A percentile compares a stretch with the other conserved stretches of the same genome.
Evolutionary conservation across 805 yeast genomes (phyloP).

Genomic region (Helenozyma baotianmanensis): DNA sequence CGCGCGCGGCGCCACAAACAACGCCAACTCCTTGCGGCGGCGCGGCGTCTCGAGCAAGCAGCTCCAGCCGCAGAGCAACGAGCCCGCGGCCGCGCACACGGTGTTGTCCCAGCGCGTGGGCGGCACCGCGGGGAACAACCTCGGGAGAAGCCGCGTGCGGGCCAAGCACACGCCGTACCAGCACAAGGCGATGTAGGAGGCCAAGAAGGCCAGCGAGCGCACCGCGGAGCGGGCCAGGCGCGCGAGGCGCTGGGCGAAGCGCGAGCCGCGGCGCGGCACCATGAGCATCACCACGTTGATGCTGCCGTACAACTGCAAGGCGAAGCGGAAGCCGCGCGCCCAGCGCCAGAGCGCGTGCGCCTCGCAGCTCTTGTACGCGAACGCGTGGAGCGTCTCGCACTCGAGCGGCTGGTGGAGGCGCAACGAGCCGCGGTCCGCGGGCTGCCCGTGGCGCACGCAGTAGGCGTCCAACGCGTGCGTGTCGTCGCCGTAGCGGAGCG

Average conservation of each 20-base stretch:
- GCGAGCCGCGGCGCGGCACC: slow-evolving; percentile 16
- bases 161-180: slow-evolving; percentile 48
- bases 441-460: slow-evolving; percentile 30
- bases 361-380: slow-evolving; percentile 37
- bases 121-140: slow-evolving; percentile 32
- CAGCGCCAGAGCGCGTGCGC: slow-evolving; percentile 44
- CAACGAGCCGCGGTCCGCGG: slow-evolving; percentile 28
- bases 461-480: slow-evolving; percentile 27
- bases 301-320: slow-evolving; percentile 39
- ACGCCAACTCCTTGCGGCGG: slow-evolving; percentile 44
- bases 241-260: slow-evolving; percentile 13
- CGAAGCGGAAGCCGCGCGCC: slow-evolving; percentile 36
- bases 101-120: slow-evolving; percentile 34
- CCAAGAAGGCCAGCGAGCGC: slow-evolving; percentile 42
- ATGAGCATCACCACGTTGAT: slow-evolving; percentile 29
- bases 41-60: slow-evolving; percentile 34
- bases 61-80: slow-evolving; percentile 39
- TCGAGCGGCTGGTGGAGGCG: slow-evolving; percentile 27
- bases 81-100: slow-evolving; percentile 37
- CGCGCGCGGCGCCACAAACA: slow-evolving; percentile 42
- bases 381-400: slow-evolving; percentile 40
- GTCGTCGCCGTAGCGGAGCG: slow-evolving; percentile 32
- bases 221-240: slow-evolving; percentile 24
- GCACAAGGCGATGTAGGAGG: slow-evolving; percentile 35
- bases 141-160: slow-evolving; percentile 37